Evolutionary conservation across 2,329 filamentous ascomycete genomes (phyloP).

Genomic region (Phaeosphaeria sp.): DNA sequence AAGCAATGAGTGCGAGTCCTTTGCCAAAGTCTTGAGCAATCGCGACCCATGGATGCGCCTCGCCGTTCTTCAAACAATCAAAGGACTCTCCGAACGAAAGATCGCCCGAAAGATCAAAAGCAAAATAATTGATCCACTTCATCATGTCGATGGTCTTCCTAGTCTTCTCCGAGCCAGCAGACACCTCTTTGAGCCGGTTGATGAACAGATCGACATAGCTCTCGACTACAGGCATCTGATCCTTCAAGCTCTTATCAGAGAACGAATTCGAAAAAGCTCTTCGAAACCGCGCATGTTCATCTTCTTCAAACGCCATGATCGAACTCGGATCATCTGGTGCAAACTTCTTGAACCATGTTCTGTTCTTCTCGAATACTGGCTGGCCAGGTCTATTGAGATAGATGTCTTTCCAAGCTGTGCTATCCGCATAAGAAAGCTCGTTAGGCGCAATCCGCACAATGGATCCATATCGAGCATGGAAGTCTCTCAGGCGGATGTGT

Average conservation of each 20-base stretch:
- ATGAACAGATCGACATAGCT: constrained; percentile 32
- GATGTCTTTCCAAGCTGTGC: constrained; percentile 43
- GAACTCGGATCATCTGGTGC: constrained; percentile 31
- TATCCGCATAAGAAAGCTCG: constrained; percentile 42
- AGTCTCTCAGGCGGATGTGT: constrained; percentile 33
- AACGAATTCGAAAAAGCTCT: constrained; percentile 36
- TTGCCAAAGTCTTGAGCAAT: constrained; percentile 30
- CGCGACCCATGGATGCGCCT: not conserved
- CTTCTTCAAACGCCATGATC: constrained; percentile 32
- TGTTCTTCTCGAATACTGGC: constrained; percentile 36
- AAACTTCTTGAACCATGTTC: constrained; percentile 35
- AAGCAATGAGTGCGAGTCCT: constrained; percentile 36
- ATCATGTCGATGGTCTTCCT: constrained; percentile 13
- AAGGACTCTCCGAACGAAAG: constrained; percentile 42
- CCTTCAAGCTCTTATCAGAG: constrained; percentile 33
- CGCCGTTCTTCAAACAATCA: constrained; percentile 40
- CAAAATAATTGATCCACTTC: constrained; percentile 45
- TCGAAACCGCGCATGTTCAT: constrained; percentile 26
- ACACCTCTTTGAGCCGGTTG: constrained; percentile 14
- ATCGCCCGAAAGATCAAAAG: constrained; percentile 44
- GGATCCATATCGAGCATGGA: constrained; percentile 41
- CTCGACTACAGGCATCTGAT: constrained; percentile 33
- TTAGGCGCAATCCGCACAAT: constrained; percentile 45
- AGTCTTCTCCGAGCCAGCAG: not conserved
- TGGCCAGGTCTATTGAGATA: constrained; percentile 37